Conservation (phyloP, 768 basidiomycete genomes). For the Macrolepiota dolichaula region DNA sequence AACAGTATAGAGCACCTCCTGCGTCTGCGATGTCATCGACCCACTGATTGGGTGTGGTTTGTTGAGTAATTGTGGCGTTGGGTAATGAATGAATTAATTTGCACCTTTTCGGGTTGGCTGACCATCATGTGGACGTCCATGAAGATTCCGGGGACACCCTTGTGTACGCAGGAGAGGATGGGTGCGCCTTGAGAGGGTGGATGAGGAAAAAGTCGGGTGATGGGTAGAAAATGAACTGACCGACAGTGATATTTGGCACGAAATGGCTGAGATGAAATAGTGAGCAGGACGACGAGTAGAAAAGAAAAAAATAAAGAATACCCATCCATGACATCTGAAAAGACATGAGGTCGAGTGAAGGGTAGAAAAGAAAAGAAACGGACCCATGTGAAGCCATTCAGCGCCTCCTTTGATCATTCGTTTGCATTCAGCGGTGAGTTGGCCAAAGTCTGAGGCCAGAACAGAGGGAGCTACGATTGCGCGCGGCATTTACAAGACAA, state of each 20-base stretch:
- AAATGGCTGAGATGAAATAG: slow-evolving; percentile 65
- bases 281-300: slow-evolving; percentile 5
- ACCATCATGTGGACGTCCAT: slow-evolving; percentile 99
- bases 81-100: not conserved
- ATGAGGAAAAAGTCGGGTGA: not conserved
- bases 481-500: slow-evolving; percentile 58
- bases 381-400: slow-evolving; percentile 98
- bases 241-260: slow-evolving; percentile 98
- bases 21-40: slow-evolving; percentile 94
- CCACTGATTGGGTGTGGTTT: slow-evolving; percentile 62
- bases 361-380: slow-evolving; percentile 11
- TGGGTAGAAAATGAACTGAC: slow-evolving; percentile 34
- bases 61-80: not conserved
- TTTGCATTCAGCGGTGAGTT: slow-evolving; percentile 92
- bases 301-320: slow-evolving; percentile 27
- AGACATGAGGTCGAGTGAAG: slow-evolving; percentile 11
- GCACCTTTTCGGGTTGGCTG: slow-evolving; percentile 82
- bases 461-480: slow-evolving; percentile 97
- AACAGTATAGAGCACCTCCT: slow-evolving; percentile 92
- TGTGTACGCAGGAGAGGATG: slow-evolving; percentile 78
- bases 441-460: slow-evolving; percentile 95
- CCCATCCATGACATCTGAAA: slow-evolving; percentile 96
- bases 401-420: slow-evolving; percentile 95
- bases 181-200: slow-evolving; percentile 63
- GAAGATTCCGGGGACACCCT: slow-evolving; percentile 90